phyloP scores from a whole-genome alignment of 164 flowering plant species.

The Piper betle region DNA sequence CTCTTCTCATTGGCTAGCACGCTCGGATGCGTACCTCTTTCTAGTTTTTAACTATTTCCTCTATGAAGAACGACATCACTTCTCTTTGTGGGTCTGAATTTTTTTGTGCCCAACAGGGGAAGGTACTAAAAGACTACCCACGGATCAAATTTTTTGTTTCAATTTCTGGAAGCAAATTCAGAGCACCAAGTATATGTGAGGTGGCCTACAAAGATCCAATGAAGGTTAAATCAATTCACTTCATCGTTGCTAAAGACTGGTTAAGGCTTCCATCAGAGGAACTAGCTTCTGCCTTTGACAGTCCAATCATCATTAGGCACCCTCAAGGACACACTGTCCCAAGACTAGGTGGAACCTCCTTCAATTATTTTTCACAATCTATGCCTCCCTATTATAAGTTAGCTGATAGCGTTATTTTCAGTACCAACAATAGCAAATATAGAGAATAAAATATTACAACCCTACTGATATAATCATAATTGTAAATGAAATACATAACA shows the following conservation, averaged over 20 bases:
- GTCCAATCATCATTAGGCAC: conserved; percentile 61
- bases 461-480: too few relatives aligned
- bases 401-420: neutral
- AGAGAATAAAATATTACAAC: too few relatives aligned
- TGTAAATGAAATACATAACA: too few relatives aligned
- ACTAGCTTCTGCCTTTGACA: conserved; percentile 44
- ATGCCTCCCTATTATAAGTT: neutral
- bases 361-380: neutral
- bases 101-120: conserved; percentile 24
- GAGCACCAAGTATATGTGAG: conserved; percentile 45
- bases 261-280: conserved; percentile 55
- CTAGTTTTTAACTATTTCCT: neutral
- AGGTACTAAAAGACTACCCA: conserved; percentile 61
- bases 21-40: conserved; percentile 30
- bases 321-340: conserved; percentile 82
- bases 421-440: neutral
- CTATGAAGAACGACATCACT: neutral
- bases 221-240: conserved; percentile 65
- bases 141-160: conserved; percentile 53
- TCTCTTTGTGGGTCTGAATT: neutral
- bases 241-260: conserved; percentile 76
- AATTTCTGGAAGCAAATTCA: conserved; percentile 62
- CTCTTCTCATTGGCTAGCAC: conserved; percentile 63
- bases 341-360: conserved; percentile 33
- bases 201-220: conserved; percentile 64